Evolutionary conservation across 192 early-diverging fungal genomes (phyloP).

Genomic region (Allomyces javanicus): DNA sequence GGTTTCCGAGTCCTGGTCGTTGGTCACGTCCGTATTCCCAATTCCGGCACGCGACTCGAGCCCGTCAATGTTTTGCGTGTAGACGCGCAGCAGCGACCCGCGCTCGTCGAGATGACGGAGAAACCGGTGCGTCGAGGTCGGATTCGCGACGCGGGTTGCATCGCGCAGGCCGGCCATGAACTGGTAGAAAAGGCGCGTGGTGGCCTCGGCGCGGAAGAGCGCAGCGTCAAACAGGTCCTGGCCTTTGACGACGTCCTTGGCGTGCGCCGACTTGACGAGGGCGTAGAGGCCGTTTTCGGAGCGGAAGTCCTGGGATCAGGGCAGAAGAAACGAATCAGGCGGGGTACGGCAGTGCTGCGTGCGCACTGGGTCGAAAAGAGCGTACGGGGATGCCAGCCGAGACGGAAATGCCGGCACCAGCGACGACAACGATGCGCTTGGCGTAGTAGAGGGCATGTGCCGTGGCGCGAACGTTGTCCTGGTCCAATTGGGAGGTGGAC

Average conservation of each 20-base stretch:
- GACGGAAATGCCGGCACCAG: slow-evolving; percentile 80
- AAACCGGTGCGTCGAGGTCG: slow-evolving; percentile 72
- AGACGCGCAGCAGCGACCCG: slow-evolving; percentile 68
- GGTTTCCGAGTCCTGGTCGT: background rate
- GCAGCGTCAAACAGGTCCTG: slow-evolving; percentile 71
- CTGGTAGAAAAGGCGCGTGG: slow-evolving; percentile 46
- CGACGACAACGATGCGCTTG: slow-evolving; percentile 43
- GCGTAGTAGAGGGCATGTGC: background rate
- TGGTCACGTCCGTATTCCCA: slow-evolving; percentile 1
- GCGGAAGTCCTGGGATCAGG: slow-evolving; percentile 48
- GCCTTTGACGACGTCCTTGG: slow-evolving; percentile 45
- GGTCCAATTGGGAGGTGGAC: too few species aligned
- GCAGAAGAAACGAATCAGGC: slow-evolving; percentile 1
- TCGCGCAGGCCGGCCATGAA: slow-evolving; percentile 76
- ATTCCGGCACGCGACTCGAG: slow-evolving; percentile 59
- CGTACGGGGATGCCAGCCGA: slow-evolving; percentile 69
- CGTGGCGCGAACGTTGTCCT: background rate
- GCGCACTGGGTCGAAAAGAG: background rate
- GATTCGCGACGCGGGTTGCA: slow-evolving; percentile 43
- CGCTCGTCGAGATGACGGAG: slow-evolving; percentile 51
- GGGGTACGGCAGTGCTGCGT: background rate
- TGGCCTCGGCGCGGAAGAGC: slow-evolving; percentile 44
- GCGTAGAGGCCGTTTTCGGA: slow-evolving; percentile 69
- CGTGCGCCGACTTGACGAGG: slow-evolving; percentile 55
- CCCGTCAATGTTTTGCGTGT: slow-evolving; percentile 95